phyloP scores from a whole-genome alignment of 495 filamentous ascomycete species.

The Talaromyces borbonicus region DNA sequence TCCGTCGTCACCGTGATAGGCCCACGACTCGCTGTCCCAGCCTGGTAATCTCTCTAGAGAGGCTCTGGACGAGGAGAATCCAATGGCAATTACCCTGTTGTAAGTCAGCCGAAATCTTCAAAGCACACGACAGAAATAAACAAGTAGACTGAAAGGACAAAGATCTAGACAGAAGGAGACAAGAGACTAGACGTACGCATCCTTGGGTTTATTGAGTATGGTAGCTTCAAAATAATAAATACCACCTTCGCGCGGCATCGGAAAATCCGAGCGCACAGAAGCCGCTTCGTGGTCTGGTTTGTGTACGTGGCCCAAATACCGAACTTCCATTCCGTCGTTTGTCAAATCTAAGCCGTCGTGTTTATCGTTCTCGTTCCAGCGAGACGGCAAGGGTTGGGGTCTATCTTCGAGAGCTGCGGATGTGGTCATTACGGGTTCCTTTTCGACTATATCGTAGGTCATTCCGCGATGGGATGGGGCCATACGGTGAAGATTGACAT shows the following conservation, averaged over 20 bases:
- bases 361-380: slow-evolving; percentile 76
- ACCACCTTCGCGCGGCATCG: slow-evolving; percentile 85
- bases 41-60: slow-evolving; percentile 76
- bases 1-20: slow-evolving; percentile 95
- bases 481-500: slow-evolving; percentile 54
- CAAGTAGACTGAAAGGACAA: no score
- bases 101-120: no score
- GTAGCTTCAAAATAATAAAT: slow-evolving; percentile 96
- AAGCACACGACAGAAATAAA: no score
- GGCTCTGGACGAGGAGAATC: slow-evolving; percentile 69
- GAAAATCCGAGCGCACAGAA: slow-evolving; percentile 73
- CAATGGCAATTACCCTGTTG: slow-evolving; percentile 80
- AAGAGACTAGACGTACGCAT: slow-evolving; percentile 55
- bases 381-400: slow-evolving; percentile 61
- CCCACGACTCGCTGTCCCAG: slow-evolving; percentile 95
- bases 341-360: slow-evolving; percentile 61
- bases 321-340: slow-evolving; percentile 67
- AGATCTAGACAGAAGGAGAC: slow-evolving; percentile 10
- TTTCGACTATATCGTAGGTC: slow-evolving; percentile 80
- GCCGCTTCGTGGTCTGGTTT: slow-evolving; percentile 73
- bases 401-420: slow-evolving; percentile 42
- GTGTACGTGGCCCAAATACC: slow-evolving; percentile 54
- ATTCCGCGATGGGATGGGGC: slow-evolving; percentile 69
- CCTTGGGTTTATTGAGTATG: slow-evolving; percentile 74
- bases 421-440: slow-evolving; percentile 24